Evolutionary conservation across 768 basidiomycete species (phyloP), one percentile per base, ranked within the genome.

Genomic region (Lactifluus hygrophoroides): DNA sequence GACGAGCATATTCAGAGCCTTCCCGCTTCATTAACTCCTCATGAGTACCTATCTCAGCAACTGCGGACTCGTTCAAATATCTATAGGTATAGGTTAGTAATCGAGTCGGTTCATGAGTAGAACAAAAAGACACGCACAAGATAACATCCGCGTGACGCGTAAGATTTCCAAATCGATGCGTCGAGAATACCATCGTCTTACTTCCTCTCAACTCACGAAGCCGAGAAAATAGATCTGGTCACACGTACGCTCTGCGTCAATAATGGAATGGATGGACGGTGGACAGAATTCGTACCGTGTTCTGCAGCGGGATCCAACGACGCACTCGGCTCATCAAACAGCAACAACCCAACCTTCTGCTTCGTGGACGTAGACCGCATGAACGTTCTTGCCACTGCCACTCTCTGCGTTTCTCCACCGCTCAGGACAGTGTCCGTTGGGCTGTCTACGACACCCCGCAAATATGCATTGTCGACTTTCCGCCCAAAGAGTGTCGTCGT

Each of bases 181-280:
- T 85, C 1, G 87, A 89, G 67, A 89, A 89, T 27, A 90, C 70
- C 88, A 90, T 90, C 1, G 88, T 90, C 70, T 90, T 90, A 68
- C 78, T 84, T 13, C 85, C 86, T 52, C 87, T 76, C 19, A 91
- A 67, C 8, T 76, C 71, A 19, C 85, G 80, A 32, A 90, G 72
- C 34, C 88, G 77, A 61, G 86, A 80, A 52, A 91, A 91, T 5
- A 90, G 72, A 68, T 90, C 79, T 80, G 19, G 34, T 32, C 32
- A 32, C 32, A 10, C 10, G n/a, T n/a, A n/a, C 10, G 32, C 10
- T 32, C 10, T 5, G 32, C 32, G 10, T 32, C 32, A 32, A 32
- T 80, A 56, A 16, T 10, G 8, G 2, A n/a, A 53, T 17, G 42
- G 14, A 37, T 1, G 5, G 32, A 10, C 32, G 10, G 5, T 10